Conservation (phyloP, 1,139 yeast genomes). For the Geotrichum cucujoidarum region DNA sequence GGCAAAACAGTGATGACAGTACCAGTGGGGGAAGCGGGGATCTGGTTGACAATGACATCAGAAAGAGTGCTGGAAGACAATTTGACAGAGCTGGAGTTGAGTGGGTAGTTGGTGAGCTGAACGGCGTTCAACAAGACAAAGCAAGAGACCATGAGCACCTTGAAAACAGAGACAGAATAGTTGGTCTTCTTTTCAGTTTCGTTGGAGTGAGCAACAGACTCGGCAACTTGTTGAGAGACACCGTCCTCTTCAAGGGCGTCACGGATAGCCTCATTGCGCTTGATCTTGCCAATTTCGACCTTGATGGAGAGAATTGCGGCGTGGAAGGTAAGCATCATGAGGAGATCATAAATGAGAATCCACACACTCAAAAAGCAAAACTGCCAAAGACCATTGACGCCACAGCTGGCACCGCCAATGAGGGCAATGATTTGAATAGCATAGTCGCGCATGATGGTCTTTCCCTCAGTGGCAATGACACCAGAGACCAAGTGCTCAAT, state of each 20-base stretch:
- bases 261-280: slow-evolving; percentile 74
- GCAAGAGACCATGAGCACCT: slow-evolving; percentile 59
- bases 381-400: slow-evolving; percentile 58
- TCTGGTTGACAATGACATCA: slow-evolving; percentile 19
- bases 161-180: slow-evolving; percentile 52
- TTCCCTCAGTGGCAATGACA: slow-evolving; percentile 64
- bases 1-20: slow-evolving; percentile 64
- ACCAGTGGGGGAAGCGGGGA: slow-evolving; percentile 37
- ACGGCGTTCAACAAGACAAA: slow-evolving; percentile 65
- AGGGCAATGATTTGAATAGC: slow-evolving; percentile 70
- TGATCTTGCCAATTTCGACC: slow-evolving; percentile 83
- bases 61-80: slow-evolving; percentile 18
- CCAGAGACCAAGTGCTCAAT: slow-evolving; percentile 42
- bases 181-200: slow-evolving; percentile 22
- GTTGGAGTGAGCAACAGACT: slow-evolving; percentile 50
- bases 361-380: slow-evolving; percentile 76
- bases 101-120: slow-evolving; percentile 47
- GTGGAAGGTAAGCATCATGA: slow-evolving; percentile 76
- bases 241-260: slow-evolving; percentile 94
- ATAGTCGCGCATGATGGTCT: slow-evolving; percentile 74
- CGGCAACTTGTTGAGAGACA: slow-evolving; percentile 65
- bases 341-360: slow-evolving; percentile 66
- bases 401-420: slow-evolving; percentile 66
- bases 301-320: slow-evolving; percentile 83
- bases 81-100: slow-evolving; percentile 29